These are phyloP conservation scores for Candida endomychidarum DNA, from an alignment of 805 yeast species.

Conservation along the genomic window DNA sequence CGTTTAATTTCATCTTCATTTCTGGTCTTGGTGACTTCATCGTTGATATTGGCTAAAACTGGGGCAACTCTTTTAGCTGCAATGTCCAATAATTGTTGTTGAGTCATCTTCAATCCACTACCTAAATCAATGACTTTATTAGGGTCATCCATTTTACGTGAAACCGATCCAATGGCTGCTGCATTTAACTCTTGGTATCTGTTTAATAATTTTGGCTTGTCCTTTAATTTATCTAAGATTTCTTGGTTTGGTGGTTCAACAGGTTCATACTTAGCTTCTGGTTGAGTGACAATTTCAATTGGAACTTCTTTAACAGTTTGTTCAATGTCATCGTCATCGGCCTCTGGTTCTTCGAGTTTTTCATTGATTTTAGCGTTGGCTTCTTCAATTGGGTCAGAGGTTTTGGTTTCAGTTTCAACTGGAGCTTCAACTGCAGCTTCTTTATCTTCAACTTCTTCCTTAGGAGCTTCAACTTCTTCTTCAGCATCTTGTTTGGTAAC, in stretches of 20 bases:
- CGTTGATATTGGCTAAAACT: slow-evolving; percentile 49
- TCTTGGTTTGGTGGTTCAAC: slow-evolving; percentile 36
- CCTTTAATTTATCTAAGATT: slow-evolving; percentile 37
- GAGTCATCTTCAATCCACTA: slow-evolving; percentile 53
- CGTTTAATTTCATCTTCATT: slow-evolving; percentile 44
- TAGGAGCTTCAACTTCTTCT: slow-evolving; percentile 22
- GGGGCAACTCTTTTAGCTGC: slow-evolving; percentile 59
- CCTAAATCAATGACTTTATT: slow-evolving; percentile 52
- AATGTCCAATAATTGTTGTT: slow-evolving; percentile 53
- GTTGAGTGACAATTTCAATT: slow-evolving; percentile 34
- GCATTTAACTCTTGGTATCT: slow-evolving; percentile 51
- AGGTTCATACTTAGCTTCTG: slow-evolving; percentile 35
- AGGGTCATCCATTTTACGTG: slow-evolving; percentile 48
- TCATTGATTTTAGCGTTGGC: slow-evolving; percentile 14
- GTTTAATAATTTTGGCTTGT: slow-evolving; percentile 48
- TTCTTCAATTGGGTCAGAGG: slow-evolving; percentile 21
- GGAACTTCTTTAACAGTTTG: slow-evolving; percentile 30
- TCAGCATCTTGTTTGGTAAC: slow-evolving; percentile 20
- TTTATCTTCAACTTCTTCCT: slow-evolving; percentile 8
- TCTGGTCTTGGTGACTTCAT: slow-evolving; percentile 45
- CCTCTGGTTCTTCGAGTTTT: slow-evolving; percentile 12
- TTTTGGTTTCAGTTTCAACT: slow-evolving; percentile 17
- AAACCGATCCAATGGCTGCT: slow-evolving; percentile 47
- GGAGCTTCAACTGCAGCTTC: slow-evolving; percentile 15
- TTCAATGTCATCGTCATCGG: slow-evolving; percentile 28